Percentiles rank a stretch among this genome's conserved stretches.
phyloP scores from a whole-genome alignment of 2,329 filamentous ascomycete species.

The Periconia digitata region DNA sequence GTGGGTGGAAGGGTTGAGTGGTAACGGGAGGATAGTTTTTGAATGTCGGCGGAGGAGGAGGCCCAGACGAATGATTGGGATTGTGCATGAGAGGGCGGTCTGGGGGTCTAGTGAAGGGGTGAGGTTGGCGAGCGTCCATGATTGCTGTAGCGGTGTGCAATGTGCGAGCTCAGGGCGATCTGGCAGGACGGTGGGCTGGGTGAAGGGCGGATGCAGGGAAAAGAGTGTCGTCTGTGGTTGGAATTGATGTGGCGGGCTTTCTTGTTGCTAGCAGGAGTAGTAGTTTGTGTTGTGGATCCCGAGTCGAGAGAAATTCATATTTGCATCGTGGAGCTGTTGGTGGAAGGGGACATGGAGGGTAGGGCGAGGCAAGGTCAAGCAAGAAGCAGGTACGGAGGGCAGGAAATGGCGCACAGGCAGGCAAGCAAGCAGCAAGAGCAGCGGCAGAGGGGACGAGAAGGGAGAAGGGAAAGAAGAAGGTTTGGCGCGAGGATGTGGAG shows the following conservation, averaged over 20 bases:
- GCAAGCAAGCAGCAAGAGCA: not conserved
- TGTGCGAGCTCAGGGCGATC: not conserved
- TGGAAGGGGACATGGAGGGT: too few relatives aligned
- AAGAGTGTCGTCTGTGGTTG: not conserved
- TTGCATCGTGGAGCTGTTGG: too few relatives aligned
- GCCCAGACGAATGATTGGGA: constrained; percentile 52
- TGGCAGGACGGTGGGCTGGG: not conserved
- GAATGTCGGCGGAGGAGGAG: constrained; percentile 25
- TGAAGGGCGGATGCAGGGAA: not conserved
- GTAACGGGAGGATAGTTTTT: constrained; percentile 40
- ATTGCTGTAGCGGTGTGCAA: constrained; percentile 6
- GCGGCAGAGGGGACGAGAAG: not conserved
- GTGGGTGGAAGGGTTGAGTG: constrained; percentile 45
- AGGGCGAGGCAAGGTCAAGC: too few relatives aligned
- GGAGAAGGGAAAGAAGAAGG: not conserved
- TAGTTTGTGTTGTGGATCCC: too few relatives aligned
- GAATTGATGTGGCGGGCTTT: not conserved
- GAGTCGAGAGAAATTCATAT: too few relatives aligned
- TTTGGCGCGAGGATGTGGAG: not conserved
- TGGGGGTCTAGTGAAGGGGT: constrained; percentile 41
- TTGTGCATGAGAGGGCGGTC: constrained; percentile 55
- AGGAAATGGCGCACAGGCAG: not conserved
- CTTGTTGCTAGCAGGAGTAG: too few relatives aligned
- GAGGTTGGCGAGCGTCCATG: constrained; percentile 44
- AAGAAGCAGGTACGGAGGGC: too few relatives aligned